Evolutionary conservation across 345 rosid genomes (phyloP).

Genomic region (Rhizophora apiculata): DNA sequence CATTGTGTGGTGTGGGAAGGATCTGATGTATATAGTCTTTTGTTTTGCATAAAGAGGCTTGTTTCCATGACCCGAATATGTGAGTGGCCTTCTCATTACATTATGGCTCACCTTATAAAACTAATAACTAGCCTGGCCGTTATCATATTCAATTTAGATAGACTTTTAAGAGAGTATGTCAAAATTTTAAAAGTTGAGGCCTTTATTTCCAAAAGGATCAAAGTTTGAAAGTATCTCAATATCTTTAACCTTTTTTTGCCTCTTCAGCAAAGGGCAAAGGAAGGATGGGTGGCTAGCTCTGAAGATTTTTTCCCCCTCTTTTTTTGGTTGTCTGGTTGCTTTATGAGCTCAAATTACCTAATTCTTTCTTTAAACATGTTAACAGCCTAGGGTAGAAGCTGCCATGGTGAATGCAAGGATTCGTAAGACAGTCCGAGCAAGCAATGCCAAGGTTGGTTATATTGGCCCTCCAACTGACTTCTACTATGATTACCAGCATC

Average conservation of each 20-base stretch:
- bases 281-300: neutral
- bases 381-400: slow-evolving; percentile 95
- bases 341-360: slow-evolving; percentile 3
- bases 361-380: slow-evolving; percentile 21
- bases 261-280: neutral
- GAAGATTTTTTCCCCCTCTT: neutral
- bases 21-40: too few species aligned
- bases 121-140: too few species aligned
- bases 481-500: slow-evolving; percentile 80
- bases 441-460: slow-evolving; percentile 84
- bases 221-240: neutral
- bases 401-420: slow-evolving; percentile 98
- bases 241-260: neutral
- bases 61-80: too few species aligned
- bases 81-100: too few species aligned
- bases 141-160: too few species aligned
- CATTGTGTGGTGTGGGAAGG: too few species aligned
- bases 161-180: too few species aligned
- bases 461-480: slow-evolving; percentile 75
- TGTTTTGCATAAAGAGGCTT: too few species aligned
- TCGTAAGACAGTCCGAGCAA: slow-evolving; percentile 75
- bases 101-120: too few species aligned
- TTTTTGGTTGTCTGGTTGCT: too few species aligned
- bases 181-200: too few species aligned
- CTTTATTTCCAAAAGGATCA: too few species aligned